phyloP scores from a whole-genome alignment of 2,329 filamentous ascomycete species.

The Sporothrix mexicana region DNA sequence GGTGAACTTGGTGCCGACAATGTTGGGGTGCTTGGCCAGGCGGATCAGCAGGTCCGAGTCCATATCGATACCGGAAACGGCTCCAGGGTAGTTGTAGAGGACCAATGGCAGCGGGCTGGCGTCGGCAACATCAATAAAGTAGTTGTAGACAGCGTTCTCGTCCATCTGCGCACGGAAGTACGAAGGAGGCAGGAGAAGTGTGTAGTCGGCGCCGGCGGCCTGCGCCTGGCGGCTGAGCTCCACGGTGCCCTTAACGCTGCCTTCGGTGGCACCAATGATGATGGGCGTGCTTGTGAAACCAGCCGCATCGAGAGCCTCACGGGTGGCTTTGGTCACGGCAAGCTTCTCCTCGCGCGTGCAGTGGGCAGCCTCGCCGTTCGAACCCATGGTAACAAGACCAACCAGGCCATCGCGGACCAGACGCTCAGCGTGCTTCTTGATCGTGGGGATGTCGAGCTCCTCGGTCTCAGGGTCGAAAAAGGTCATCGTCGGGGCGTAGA shows the following conservation, averaged over 20 bases:
- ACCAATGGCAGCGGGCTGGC: conserved; percentile 76
- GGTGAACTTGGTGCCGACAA: conserved; percentile 89
- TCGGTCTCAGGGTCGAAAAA: conserved; percentile 86
- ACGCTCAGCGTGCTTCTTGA: conserved; percentile 80
- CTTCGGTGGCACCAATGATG: conserved; percentile 81
- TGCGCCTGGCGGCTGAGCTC: conserved; percentile 71
- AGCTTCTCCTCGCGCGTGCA: conserved; percentile 78
- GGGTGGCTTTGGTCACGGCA: conserved; percentile 75
- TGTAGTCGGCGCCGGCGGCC: conserved; percentile 77
- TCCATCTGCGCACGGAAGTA: conserved; percentile 83
- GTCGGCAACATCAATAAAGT: conserved; percentile 71
- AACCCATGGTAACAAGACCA: conserved; percentile 85
- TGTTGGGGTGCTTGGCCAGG: conserved; percentile 80
- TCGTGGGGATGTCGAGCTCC: conserved; percentile 78
- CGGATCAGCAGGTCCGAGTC: conserved; percentile 85
- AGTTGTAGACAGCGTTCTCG: conserved; percentile 69
- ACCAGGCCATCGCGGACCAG: conserved; percentile 78
- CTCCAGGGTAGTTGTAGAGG: conserved; percentile 90
- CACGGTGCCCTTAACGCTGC: conserved; percentile 81
- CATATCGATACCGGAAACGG: conserved; percentile 85
- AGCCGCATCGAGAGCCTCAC: conserved; percentile 80
- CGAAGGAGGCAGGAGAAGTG: conserved; percentile 77
- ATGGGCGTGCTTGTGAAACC: conserved; percentile 78
- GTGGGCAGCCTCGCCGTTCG: conserved; percentile 88
- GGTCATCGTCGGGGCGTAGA: conserved; percentile 89